phyloP scores from a whole-genome alignment of 495 filamentous ascomycete genomes.

The Aspergillus nanangensis region DNA sequence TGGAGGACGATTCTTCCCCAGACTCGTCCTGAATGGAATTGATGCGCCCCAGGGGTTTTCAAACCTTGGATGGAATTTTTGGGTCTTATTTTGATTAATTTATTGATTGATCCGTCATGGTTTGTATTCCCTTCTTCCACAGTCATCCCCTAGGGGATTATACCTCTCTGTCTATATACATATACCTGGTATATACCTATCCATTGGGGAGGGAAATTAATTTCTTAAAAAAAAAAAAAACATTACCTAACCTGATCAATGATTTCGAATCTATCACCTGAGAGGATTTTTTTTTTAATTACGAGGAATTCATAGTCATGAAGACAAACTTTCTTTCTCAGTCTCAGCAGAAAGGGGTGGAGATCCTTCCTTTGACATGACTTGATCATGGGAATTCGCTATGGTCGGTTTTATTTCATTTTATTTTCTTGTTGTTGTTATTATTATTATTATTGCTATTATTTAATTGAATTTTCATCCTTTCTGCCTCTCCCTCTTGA shows the following conservation, averaged over 20 bases:
- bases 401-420: background rate
- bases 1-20: background rate
- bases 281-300: too few species aligned
- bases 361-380: background rate
- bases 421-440: too few species aligned
- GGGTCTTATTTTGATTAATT: background rate
- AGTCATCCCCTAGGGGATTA: too few species aligned
- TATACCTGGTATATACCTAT: too few species aligned
- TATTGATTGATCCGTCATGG: background rate
- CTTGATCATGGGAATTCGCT: background rate
- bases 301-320: background rate
- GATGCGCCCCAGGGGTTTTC: background rate
- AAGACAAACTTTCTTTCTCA: background rate
- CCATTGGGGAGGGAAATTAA: too few species aligned
- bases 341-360: background rate
- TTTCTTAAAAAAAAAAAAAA: too few species aligned
- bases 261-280: too few species aligned
- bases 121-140: background rate
- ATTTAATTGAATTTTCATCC: too few species aligned
- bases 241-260: too few species aligned
- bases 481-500: too few species aligned
- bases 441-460: too few species aligned
- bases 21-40: constrained; percentile 9
- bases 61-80: background rate
- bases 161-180: too few species aligned